Percentiles rank a stretch among this genome's conserved stretches.
phyloP scores from a whole-genome alignment of 2,329 filamentous ascomycete genomes.

The Colletotrichum sp. region DNA sequence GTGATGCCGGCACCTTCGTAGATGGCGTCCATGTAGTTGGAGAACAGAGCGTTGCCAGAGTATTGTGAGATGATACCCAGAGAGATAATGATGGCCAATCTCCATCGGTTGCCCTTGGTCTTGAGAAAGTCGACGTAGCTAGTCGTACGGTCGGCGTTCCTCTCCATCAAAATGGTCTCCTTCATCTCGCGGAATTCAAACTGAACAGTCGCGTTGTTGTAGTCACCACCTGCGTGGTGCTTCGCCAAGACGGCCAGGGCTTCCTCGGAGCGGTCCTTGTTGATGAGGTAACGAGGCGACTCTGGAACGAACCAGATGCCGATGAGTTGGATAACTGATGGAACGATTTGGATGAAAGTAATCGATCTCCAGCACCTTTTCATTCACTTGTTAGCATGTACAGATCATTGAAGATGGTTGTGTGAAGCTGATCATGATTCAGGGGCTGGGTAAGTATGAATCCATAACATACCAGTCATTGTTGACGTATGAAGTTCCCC shows the following conservation, averaged over 20 bases:
- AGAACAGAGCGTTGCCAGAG: conserved; percentile 70
- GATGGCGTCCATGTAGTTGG: conserved; percentile 69
- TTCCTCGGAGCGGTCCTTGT: conserved; percentile 67
- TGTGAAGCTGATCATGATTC: background rate
- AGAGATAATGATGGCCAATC: conserved; percentile 65
- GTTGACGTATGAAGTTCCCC: conserved; percentile 63
- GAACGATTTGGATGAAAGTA: conserved; percentile 67
- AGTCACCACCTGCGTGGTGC: conserved; percentile 67
- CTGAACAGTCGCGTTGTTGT: conserved; percentile 64
- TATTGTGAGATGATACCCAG: conserved; percentile 73
- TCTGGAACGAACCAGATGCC: conserved; percentile 74
- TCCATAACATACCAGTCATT: conserved; percentile 53
- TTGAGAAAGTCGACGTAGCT: conserved; percentile 66
- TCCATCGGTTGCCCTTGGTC: conserved; percentile 69
- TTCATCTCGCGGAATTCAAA: conserved; percentile 72
- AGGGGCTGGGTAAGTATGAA: background rate
- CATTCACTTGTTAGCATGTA: background rate
- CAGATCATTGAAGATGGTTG: background rate
- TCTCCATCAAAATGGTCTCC: conserved; percentile 65
- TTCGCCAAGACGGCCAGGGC: conserved; percentile 66
- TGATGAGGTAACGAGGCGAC: conserved; percentile 68
- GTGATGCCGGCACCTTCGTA: conserved; percentile 67
- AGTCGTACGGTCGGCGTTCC: conserved; percentile 49
- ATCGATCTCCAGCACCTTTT: conserved; percentile 65
- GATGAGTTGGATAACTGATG: conserved; percentile 65